Base-by-base conservation (phyloP, 768 basidiomycete species). In the Cantharellus cinnabarinus region DNA sequence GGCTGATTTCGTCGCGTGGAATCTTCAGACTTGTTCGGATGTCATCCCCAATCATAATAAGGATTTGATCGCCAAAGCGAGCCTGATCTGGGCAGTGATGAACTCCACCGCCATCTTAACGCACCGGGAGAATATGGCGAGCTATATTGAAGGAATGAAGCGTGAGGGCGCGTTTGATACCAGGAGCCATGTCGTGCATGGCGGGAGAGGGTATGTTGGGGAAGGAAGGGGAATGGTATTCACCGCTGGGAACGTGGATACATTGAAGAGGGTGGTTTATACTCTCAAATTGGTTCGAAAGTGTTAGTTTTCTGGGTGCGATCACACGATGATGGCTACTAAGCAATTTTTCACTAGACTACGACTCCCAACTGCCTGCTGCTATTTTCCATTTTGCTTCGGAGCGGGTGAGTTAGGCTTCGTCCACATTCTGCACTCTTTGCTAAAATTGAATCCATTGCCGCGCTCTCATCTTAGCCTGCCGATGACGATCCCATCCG, bases 181-280 rank as follows among this genome's bases (percentile, higher is more conserved):
- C 2, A 10, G 7, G 7, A 42, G 58, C 5, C 62, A 59, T 51
- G 41, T 63, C 4, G 40, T 55, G 42, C 38, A 0, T 37, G 60
- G 51, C 38, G 58, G 50, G 20, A n/a, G 55, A 3, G 44, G 60
- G 2, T 42, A 55, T 41, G 53, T 50, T 41, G 60, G 63, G 41
- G 10, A 65, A 50, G 61, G 60, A 5, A 54, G 71, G 39, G 71
- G 72, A 0, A 68, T 75, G 40, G 71, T 75, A 7, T 70, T 73
- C 65, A 72, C 73, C 4, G 74, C 73, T n/a, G 73, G 73, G 3
- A 73, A 74, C 63, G 71, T 71, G 65, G 68, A 70, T 62, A 70
- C 68, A 0, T 65, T 69, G 41, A 62, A 64, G 5, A 67, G 68
- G 15, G 68, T 67, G 0, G 61, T 69, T 4, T 50, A 65, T 7